Conservation (phyloP, 345 rosid species). For the Eucalyptus marginata region DNA sequence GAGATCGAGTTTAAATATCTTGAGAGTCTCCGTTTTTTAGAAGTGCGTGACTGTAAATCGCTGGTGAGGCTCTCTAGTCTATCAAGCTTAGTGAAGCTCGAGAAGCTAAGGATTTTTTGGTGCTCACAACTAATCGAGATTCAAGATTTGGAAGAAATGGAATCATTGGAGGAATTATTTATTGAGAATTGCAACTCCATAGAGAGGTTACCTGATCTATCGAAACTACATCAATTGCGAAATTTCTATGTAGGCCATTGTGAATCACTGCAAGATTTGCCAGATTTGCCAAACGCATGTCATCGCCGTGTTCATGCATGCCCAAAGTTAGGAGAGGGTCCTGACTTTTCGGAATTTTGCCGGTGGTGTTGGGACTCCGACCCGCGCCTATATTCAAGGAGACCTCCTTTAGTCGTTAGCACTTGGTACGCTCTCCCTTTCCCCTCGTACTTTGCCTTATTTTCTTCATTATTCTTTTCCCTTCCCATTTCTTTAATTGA, state of each 20-base stretch:
- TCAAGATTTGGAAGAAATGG: background rate
- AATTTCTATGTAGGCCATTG: too few species aligned
- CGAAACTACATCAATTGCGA: too few species aligned
- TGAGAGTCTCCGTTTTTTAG: too few species aligned
- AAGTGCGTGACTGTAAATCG: accelerated
- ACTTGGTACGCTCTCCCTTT: too few species aligned
- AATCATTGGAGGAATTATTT: background rate
- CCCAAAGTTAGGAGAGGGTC: background rate
- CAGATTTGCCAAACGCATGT: too few species aligned
- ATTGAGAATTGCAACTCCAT: background rate
- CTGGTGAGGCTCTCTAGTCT: accelerated
- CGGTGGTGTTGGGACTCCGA: too few species aligned
- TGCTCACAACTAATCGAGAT: background rate
- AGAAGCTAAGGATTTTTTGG: accelerated
- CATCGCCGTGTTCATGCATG: background rate
- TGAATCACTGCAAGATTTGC: too few species aligned
- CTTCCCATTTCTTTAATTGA: too few species aligned
- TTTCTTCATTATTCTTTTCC: too few species aligned
- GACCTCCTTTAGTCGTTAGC: too few species aligned
- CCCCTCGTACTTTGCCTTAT: background rate
- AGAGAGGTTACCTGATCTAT: background rate
- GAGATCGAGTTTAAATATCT: too few species aligned
- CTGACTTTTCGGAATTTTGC: background rate
- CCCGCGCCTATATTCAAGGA: too few species aligned
- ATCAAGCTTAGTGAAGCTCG: background rate